These are phyloP conservation scores for Trichophyton verrucosum DNA, from an alignment of 2,329 filamentous ascomycete species.

Conservation along the genomic window DNA sequence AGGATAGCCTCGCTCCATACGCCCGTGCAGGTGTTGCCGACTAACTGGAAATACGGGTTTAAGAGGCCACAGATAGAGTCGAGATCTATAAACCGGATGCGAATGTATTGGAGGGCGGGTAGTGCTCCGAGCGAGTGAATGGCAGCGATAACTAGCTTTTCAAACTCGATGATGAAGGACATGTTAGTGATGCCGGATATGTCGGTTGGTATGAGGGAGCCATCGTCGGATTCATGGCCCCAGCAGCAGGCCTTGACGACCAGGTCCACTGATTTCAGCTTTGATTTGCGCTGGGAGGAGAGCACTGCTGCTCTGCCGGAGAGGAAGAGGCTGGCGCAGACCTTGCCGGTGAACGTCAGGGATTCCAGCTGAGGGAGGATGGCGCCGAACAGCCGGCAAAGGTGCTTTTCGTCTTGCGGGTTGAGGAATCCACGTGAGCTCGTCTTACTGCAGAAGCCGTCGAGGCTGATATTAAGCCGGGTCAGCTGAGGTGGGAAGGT, in stretches of 20 bases:
- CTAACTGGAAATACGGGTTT: conserved; percentile 60
- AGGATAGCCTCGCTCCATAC: conserved; percentile 62
- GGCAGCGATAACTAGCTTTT: conserved; percentile 52
- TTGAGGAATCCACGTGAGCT: conserved; percentile 32
- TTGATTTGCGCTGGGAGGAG: conserved; percentile 31
- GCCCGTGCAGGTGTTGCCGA: conserved; percentile 50
- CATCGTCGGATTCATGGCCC: conserved; percentile 17
- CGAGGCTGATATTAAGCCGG: conserved; percentile 55
- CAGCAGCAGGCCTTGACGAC: conserved; percentile 65
- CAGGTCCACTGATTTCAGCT: conserved; percentile 54
- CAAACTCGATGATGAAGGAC: conserved; percentile 59
- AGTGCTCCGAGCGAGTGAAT: conserved; percentile 50
- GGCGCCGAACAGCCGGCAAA: conserved; percentile 52
- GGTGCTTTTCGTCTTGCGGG: conserved; percentile 45
- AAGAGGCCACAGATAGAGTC: conserved; percentile 58
- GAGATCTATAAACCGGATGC: conserved; percentile 64
- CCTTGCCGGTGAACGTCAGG: conserved; percentile 58
- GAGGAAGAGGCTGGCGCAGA: conserved; percentile 59
- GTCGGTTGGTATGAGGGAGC: conserved; percentile 41
- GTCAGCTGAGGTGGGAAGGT: conserved; percentile 46
- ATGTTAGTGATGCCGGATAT: conserved; percentile 60
- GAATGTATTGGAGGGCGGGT: conserved; percentile 48
- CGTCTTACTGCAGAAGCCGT: conserved; percentile 57
- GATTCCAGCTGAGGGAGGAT: conserved; percentile 52
- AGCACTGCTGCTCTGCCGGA: conserved; percentile 41